phyloP scores from a whole-genome alignment of 768 basidiomycete genomes.

The Mycena pura region DNA sequence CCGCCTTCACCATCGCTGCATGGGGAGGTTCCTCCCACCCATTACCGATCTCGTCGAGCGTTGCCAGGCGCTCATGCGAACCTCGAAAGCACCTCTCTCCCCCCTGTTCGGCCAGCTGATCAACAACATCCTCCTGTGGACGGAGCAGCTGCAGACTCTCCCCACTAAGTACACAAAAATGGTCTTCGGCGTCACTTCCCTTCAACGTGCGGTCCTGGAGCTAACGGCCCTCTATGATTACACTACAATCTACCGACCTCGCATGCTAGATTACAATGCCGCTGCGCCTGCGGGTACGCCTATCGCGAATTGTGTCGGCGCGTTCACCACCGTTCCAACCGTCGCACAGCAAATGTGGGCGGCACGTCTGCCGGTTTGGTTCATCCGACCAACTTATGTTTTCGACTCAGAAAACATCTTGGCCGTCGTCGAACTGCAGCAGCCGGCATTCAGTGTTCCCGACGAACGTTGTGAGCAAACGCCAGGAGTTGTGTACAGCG shows the following conservation, averaged over 20 bases:
- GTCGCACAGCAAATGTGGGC: neutral
- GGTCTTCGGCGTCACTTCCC: neutral
- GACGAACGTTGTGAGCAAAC: neutral
- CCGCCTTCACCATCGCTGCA: neutral
- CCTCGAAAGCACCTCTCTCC: too few relatives aligned
- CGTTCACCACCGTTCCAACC: neutral
- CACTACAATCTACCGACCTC: neutral
- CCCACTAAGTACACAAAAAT: neutral
- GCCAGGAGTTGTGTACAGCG: too few relatives aligned
- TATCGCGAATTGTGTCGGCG: neutral
- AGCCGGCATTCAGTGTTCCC: neutral
- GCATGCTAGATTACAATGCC: neutral
- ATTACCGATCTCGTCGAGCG: neutral
- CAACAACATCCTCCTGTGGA: neutral
- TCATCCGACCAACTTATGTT: neutral
- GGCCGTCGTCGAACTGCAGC: neutral
- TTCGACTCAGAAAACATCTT: neutral
- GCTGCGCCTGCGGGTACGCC: neutral
- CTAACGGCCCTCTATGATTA: neutral
- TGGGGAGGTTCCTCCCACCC: neutral
- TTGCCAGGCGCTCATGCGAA: neutral
- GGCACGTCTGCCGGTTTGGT: neutral
- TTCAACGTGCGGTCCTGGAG: neutral
- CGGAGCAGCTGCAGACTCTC: neutral
- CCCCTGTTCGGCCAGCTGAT: neutral